phyloP scores from a whole-genome alignment of 768 basidiomycete genomes.

The Collybia sordida region DNA sequence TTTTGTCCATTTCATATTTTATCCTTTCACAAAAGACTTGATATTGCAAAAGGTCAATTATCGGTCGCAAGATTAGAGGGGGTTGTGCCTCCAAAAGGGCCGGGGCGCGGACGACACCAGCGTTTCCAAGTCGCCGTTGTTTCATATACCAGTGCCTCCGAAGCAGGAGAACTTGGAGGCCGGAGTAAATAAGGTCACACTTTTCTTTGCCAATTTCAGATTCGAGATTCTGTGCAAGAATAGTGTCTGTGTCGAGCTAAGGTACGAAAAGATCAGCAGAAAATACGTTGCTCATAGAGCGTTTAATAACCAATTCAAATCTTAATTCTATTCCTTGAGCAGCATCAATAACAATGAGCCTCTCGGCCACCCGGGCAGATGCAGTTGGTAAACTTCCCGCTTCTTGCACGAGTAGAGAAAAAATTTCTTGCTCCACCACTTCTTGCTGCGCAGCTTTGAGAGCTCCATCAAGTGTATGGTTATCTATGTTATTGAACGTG shows the following conservation, averaged over 20 bases:
- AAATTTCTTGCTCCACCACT: conserved; percentile 80
- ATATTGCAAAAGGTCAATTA: conserved; percentile 82
- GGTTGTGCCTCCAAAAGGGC: conserved; percentile 15
- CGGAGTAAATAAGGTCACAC: conserved; percentile 70
- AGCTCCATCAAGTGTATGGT: conserved; percentile 44
- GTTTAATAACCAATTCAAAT: conserved; percentile 64
- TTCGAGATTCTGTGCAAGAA: conserved; percentile 11
- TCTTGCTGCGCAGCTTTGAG: conserved; percentile 67
- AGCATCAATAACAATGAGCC: conserved; percentile 74
- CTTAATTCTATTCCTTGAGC: conserved; percentile 66
- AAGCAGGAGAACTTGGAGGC: conserved; percentile 63
- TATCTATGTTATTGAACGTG: conserved; percentile 24
- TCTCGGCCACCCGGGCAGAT: conserved; percentile 76
- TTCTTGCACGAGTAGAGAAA: conserved; percentile 69
- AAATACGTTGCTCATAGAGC: conserved; percentile 4
- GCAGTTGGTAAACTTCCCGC: conserved; percentile 76
- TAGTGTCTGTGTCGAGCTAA: conserved; percentile 33
- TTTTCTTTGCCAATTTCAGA: conserved; percentile 26
- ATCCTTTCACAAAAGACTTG: conserved; percentile 69
- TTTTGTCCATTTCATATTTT: conserved; percentile 53
- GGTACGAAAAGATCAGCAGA: not conserved
- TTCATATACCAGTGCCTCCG: conserved; percentile 56
- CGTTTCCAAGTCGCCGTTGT: conserved; percentile 31
- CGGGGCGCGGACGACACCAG: conserved; percentile 19
- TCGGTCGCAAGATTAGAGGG: conserved; percentile 65